phyloP scores from a whole-genome alignment of 139 green algal species.

The Chlamydomonas asymmetrica region DNA sequence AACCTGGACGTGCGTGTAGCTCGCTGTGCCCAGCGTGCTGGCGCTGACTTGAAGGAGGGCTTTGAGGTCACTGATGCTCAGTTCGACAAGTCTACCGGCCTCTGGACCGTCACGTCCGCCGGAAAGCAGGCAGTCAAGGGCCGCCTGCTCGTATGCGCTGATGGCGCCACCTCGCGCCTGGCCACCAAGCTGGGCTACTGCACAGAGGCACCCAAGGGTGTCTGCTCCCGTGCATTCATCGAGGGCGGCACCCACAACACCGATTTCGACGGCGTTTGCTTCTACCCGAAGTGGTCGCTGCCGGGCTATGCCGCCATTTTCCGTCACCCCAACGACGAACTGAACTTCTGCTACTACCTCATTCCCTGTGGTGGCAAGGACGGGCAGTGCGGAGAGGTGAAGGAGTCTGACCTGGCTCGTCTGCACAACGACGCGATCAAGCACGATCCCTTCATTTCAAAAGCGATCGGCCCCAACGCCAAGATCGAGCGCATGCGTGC shows the following conservation, averaged over 20 bases:
- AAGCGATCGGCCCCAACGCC: conserved; percentile 82
- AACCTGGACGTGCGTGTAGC: conserved; percentile 84
- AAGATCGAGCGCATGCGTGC: conserved; percentile 91
- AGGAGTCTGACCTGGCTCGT: conserved; percentile 74
- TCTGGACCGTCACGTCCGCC: conserved; percentile 81
- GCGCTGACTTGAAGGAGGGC: conserved; percentile 81
- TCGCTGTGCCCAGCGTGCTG: conserved; percentile 51
- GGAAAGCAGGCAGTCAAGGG: conserved; percentile 57
- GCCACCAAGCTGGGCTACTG: conserved; percentile 90
- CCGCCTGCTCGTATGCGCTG: conserved; percentile 81
- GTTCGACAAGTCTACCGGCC: conserved; percentile 66
- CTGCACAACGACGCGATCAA: conserved; percentile 90
- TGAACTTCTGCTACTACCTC: conserved; percentile 96
- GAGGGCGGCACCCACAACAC: conserved; percentile 88
- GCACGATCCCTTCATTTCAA: conserved; percentile 65
- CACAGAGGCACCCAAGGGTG: conserved; percentile 76
- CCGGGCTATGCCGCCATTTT: conserved; percentile 74
- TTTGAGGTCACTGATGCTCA: conserved; percentile 76
- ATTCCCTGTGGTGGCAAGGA: conserved; percentile 82
- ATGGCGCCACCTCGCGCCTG: conserved; percentile 84
- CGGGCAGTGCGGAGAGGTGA: conserved; percentile 73
- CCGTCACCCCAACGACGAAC: conserved; percentile 87
- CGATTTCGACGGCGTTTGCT: conserved; percentile 86
- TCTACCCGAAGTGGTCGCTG: conserved; percentile 79
- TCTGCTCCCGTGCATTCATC: conserved; percentile 86